Conservation (phyloP, 768 basidiomycete genomes). For the Boletus rubroflammeus region DNA sequence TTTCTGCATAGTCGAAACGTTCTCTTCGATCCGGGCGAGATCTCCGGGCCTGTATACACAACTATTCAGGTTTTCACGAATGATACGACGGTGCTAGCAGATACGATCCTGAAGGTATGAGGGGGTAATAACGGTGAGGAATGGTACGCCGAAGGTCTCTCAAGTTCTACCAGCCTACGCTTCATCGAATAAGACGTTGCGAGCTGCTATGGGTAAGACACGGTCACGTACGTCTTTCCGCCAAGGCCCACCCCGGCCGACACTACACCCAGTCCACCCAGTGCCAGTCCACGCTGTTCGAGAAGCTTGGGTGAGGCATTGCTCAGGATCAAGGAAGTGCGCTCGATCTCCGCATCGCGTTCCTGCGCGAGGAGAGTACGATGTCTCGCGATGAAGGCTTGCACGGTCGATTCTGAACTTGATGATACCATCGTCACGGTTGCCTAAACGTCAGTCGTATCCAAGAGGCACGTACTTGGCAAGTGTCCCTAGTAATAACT, state of each 20-base stretch:
- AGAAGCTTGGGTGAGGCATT: conserved; percentile 81
- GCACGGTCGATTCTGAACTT: conserved; percentile 33
- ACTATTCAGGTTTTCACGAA: conserved; percentile 6
- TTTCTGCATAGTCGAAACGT: conserved; percentile 44
- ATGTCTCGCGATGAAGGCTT: conserved; percentile 65
- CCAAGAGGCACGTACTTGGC: background rate
- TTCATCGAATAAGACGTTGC: conserved; percentile 29
- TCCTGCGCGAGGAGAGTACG: conserved; percentile 64
- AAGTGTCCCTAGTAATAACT: background rate
- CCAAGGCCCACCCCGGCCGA: conserved; percentile 83
- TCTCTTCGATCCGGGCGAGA: conserved; percentile 79
- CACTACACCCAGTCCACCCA: conserved; percentile 68
- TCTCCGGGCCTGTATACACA: conserved; percentile 68
- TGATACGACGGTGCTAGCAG: background rate
- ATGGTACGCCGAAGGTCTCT: conserved; percentile 80
- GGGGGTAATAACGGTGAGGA: conserved; percentile 69
- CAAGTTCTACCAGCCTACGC: conserved; percentile 79
- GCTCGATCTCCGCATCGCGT: conserved; percentile 79
- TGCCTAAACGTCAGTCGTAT: background rate
- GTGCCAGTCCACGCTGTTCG: conserved; percentile 83
- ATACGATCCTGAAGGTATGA: conserved; percentile 71
- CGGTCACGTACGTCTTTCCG: conserved; percentile 72
- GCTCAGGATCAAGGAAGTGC: conserved; percentile 72
- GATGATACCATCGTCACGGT: conserved; percentile 4
- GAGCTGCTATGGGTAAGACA: background rate